phyloP scores from a whole-genome alignment of 2,329 filamentous ascomycete species.

The Pseudogymnoascus sp. region DNA sequence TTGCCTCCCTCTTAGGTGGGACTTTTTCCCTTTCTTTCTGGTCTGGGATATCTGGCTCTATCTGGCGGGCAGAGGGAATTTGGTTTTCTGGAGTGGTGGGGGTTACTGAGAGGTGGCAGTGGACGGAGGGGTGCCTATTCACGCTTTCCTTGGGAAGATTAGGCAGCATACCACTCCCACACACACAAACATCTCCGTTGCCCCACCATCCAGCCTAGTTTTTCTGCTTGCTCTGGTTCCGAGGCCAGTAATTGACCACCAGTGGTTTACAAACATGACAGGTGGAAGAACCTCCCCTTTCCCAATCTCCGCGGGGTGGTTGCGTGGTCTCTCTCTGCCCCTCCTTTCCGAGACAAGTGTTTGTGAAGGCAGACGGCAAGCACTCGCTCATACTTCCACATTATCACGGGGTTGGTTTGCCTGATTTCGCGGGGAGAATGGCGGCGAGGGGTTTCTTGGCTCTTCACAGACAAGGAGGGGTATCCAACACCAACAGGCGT shows the following conservation, averaged over 20 bases:
- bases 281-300: background rate
- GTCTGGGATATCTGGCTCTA: background rate
- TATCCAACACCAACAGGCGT: background rate
- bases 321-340: background rate
- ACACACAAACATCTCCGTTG: background rate
- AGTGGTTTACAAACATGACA: background rate
- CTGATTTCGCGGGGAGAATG: background rate
- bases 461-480: background rate
- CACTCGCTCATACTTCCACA: background rate
- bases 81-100: background rate
- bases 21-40: background rate
- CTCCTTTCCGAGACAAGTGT: background rate
- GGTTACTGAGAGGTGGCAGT: background rate
- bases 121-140: background rate
- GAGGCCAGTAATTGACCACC: background rate
- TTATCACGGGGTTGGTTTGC: background rate
- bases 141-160: background rate
- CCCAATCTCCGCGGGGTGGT: background rate
- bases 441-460: too few species aligned
- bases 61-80: background rate
- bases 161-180: background rate
- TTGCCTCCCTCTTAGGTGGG: background rate
- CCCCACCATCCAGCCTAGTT: background rate
- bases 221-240: background rate
- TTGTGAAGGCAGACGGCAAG: background rate